Conservation (phyloP, 1,284 basidiomycete genomes). For the Moesziomyces globuligerus region DNA sequence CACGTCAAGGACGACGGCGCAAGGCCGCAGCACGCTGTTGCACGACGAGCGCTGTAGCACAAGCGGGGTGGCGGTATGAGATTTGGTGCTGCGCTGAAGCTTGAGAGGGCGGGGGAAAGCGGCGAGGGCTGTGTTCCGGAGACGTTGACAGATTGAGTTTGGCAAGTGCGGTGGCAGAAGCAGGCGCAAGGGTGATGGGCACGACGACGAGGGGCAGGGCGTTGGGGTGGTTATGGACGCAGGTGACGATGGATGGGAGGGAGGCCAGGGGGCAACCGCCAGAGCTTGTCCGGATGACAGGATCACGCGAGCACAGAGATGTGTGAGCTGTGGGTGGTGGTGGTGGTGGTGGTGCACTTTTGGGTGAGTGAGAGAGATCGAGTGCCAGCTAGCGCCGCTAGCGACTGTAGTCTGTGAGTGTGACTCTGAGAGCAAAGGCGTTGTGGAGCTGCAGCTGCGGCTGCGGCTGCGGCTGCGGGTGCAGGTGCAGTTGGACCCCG, state of each 20-base stretch:
- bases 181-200: neutral
- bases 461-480: no score
- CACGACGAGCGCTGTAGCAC: no score
- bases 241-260: no score
- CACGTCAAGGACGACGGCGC: neutral
- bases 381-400: neutral
- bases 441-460: neutral
- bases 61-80: slow-evolving; percentile 1
- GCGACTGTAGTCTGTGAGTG: neutral
- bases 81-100: no score
- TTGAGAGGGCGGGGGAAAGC: no score
- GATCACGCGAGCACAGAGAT: neutral
- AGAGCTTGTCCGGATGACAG: neutral
- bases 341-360: no score
- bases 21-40: neutral
- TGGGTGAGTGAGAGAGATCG: neutral
- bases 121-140: no score
- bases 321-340: no score
- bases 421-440: neutral
- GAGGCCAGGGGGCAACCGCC: neutral
- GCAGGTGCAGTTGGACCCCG: no score
- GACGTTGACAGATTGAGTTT: no score
- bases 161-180: neutral
- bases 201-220: neutral
- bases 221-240: neutral